A percentile compares a stretch with the other conserved stretches of the same genome.
These are phyloP conservation scores for Kodamaea arcana DNA, from an alignment of 1,139 yeast species.

Conservation along the genomic window DNA sequence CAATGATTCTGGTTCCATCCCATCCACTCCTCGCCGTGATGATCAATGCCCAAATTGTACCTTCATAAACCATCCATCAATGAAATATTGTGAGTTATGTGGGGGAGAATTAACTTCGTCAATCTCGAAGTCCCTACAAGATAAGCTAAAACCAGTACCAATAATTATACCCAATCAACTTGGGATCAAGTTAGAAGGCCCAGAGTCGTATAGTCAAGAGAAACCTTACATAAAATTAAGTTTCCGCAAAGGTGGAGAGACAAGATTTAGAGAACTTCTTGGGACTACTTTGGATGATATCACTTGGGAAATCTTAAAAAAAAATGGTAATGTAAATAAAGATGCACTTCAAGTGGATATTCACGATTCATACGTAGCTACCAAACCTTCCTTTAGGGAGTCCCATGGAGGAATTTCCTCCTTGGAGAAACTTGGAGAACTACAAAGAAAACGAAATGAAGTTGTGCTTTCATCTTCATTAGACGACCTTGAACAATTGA, in stretches of 20 bases:
- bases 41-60: conserved; percentile 77
- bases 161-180: conserved; percentile 9
- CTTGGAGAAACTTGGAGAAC: conserved; percentile 57
- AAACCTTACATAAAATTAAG: conserved; percentile 51
- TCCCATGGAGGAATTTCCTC: conserved; percentile 61
- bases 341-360: conserved; percentile 29
- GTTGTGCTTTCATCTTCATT: conserved; percentile 63
- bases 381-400: conserved; percentile 4
- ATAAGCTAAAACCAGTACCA: conserved; percentile 5
- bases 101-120: conserved; percentile 51
- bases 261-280: conserved; percentile 41
- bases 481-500: conserved; percentile 71
- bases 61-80: conserved; percentile 75
- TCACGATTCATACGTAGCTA: conserved; percentile 5
- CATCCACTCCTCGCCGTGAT: conserved; percentile 19
- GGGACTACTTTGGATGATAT: conserved; percentile 40
- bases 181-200: conserved; percentile 25
- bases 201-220: conserved; percentile 30
- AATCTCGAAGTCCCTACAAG: conserved; percentile 14
- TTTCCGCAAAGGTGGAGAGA: conserved; percentile 59
- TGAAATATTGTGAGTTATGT: conserved; percentile 82
- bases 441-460: conserved; percentile 58
- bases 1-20: conserved; percentile 3
- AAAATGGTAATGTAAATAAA: conserved; percentile 37
- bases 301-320: conserved; percentile 41